A percentile compares a stretch with the other conserved stretches of the same genome.
These are phyloP conservation scores for Talinum fruticosum DNA, from an alignment of 148 eudicot species.

Conservation along the genomic window DNA sequence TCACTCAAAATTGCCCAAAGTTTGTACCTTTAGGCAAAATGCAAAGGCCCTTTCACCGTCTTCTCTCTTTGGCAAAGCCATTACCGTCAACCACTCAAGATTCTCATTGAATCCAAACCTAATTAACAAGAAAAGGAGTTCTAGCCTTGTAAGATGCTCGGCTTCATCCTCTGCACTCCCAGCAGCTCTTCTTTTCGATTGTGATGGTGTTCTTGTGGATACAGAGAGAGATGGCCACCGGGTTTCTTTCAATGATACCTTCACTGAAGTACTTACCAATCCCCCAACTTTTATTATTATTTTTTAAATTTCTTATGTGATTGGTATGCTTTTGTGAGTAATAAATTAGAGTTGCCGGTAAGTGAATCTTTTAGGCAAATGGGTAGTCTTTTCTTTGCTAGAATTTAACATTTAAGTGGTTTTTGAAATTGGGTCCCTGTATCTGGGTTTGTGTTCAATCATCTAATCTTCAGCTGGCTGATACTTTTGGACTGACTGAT, in stretches of 20 bases:
- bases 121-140: slow-evolving; percentile 4
- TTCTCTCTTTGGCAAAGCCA: slow-evolving; percentile 24
- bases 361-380: background rate
- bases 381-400: background rate
- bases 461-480: background rate
- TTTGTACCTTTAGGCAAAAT: slow-evolving; percentile 1
- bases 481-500: background rate
- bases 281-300: background rate
- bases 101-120: background rate
- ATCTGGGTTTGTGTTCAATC: background rate
- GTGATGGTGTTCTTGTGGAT: slow-evolving; percentile 97
- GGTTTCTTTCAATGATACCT: slow-evolving; percentile 91
- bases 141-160: slow-evolving; percentile 31
- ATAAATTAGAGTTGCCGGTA: background rate
- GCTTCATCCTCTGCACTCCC: slow-evolving; percentile 55
- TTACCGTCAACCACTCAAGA: slow-evolving; percentile 1
- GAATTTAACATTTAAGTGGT: background rate
- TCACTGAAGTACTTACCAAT: slow-evolving; percentile 54
- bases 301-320: background rate
- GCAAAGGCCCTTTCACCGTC: slow-evolving; percentile 19
- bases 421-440: background rate
- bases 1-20: slow-evolving; percentile 13
- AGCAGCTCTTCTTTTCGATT: slow-evolving; percentile 83
- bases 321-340: background rate
- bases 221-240: slow-evolving; percentile 97